Base-by-base conservation (phyloP, 306 rosid species). In the Cucumis hystrix region DNA sequence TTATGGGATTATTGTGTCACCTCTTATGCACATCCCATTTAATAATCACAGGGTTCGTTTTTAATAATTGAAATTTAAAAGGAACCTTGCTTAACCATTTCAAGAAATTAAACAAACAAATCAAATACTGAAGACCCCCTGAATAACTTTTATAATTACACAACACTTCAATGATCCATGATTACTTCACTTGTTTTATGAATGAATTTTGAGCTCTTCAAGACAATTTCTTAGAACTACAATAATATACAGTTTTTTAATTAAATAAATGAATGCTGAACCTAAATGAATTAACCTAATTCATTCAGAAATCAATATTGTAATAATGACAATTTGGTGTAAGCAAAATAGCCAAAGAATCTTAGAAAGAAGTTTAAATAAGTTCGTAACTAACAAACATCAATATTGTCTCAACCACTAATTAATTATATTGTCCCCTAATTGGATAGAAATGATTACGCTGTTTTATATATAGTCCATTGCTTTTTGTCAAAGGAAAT, bases 341-440 rank as follows among this genome's bases (percentile, higher is more conserved):
- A 69, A 6, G 75, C 12, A 45, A 69, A 43, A 23, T 23, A 8
- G 14, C 1, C 8, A 45, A 47, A 70, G 76, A 70, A 70, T 70
- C 58, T 70, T 43, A 45, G 8, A 69, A 43, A 45, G 10, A 43
- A 23, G 75, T 69, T 45, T 1, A 47, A 70, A 47, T 70, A 70
- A 70, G 37, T 70, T 67, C 17, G 2, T 70, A 70, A 70, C 58
- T 47, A 70, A 70, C 55, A 41, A 70, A 47, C 76, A 49, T 13
- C 13, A 70, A 70, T 45, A 69, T 45, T 70, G 40, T 47, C 40
- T 17, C 76, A 70, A 70, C 76, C 47, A 74, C 77, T 54, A 10
- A 55, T 74, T 74, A 74, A 74, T 74, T 74, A 74, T 74, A 52
- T 10, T 74, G 77, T 54, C 57, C 63, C 63, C 33, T 35, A 74